Percentiles rank a stretch among this genome's conserved stretches.
Evolutionary conservation across 306 rosid genomes (phyloP).

Genomic region (Cucurbita argyrosperma): DNA sequence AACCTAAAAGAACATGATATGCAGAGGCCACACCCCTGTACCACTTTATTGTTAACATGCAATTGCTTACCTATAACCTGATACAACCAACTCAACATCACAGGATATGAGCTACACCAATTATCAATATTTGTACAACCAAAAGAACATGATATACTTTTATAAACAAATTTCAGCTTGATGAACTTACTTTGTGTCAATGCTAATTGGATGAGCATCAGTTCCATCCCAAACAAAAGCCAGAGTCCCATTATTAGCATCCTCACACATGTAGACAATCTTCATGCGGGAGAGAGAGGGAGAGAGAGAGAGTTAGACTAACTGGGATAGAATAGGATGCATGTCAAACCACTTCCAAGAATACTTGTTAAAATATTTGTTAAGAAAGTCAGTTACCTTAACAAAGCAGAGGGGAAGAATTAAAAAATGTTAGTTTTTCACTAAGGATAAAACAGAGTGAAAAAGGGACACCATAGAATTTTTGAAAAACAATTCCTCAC

Average conservation of each 20-base stretch:
- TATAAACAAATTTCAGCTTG: background rate
- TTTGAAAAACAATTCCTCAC: slow-evolving; percentile 16
- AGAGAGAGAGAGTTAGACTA: background rate
- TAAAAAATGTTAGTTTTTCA: background rate
- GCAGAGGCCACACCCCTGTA: background rate
- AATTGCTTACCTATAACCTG: background rate
- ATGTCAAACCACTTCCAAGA: background rate
- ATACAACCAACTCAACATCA: background rate
- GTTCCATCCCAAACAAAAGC: slow-evolving; percentile 75
- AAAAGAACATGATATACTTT: background rate
- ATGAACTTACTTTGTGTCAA: slow-evolving; percentile 35
- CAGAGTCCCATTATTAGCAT: slow-evolving; percentile 22
- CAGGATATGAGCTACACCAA: background rate
- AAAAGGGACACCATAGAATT: background rate
- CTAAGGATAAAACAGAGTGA: background rate
- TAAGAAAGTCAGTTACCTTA: background rate
- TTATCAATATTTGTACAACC: background rate
- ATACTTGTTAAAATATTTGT: background rate
- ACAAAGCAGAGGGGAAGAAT: background rate
- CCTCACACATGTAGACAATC: slow-evolving; percentile 41
- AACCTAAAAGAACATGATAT: background rate
- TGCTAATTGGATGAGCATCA: slow-evolving; percentile 32
- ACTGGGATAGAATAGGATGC: background rate
- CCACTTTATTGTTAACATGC: background rate
- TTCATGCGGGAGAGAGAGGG: background rate